Evolutionary conservation across 306 rosid species (phyloP), one percentile per base, ranked within the genome.

Genomic region (Argentina anserina): DNA sequence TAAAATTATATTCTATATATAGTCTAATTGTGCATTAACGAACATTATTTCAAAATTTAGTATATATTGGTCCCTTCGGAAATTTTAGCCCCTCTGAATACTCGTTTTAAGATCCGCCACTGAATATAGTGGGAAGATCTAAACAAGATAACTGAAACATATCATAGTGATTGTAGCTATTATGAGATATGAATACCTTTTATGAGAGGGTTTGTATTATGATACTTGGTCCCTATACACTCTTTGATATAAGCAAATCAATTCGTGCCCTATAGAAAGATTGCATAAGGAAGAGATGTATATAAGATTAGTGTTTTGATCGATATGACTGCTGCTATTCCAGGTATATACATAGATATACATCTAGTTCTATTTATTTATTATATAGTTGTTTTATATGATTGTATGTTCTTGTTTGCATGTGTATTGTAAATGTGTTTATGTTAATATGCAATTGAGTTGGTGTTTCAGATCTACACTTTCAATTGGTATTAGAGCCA

Each of bases 301-400:
- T 17, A 43, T 1, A 43, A 43, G 49, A 14, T 43, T 2, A 7
- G 49, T 43, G 15, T 43, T 43, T 14, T 14, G 6, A 43, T n/a
- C n/a, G 49, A 43, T 18, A 43, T 43, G 49, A 20, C 49, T 43
- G 15, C 49, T 13, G 4, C 20, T 0, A 5, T 43, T 43, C 6
- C 49, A 43, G 0, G 1, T 43, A 43, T 20, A 43, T 3, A n/a
- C n/a, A n/a, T n/a, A n/a, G n/a, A n/a, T n/a, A n/a, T n/a, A 33
- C 5, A 11, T 12, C 13, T 14, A 12, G 15, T 42, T 2, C 47
- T 3, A 3, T 42, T 12, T 2, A 43, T 13, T 2, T 3, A 42
- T 12, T 2, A 2, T 2, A n/a, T n/a, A 5, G 11, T 0, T 0
- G 11, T 0, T 42, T 4, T 13, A 2, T 41, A 41, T 41, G 2